Evolutionary conservation across 2,329 filamentous ascomycete genomes (phyloP), one percentile per base, ranked within the genome.

Genomic region (Aaosphaeria pasadenensis): DNA sequence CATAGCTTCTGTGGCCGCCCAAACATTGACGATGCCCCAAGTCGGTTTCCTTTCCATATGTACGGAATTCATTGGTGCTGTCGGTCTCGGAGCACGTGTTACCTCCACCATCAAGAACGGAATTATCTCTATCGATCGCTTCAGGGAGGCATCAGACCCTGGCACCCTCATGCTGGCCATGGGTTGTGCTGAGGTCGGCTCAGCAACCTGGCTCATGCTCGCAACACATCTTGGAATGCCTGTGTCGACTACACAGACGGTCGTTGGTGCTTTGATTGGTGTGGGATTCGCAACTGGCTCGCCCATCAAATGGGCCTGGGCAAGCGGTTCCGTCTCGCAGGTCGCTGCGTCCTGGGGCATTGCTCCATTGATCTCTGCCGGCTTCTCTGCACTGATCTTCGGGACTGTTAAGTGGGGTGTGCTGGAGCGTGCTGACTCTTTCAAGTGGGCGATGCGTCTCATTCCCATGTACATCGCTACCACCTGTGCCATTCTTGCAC

Each of bases 101-200:
- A 79, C 82, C 29, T 78, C 80, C 47, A 85, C 82, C 7, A 84
- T 85, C 63, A 77, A 80, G 51, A 84, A 80, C 57, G 80, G 80
- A 50, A 75, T 85, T 45, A 78, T 85, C 58, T 71, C 74, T 47
- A 74, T 74, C 33, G 52, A 62, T 0, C 69, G 73, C 29, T 85
- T 82, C 60, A 53, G 66, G 0, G 63, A 71, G 1, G 52, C 49
- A 7, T 53, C 45, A 3, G 66, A 75, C 24, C 79, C 82, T 2
- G 74, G 71, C 6, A 64, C 81, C 7, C 74, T 83, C 28, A 82
- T 84, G 78, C 70, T 84, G 3, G 80, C 77, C 28, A 82, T 83
- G 78, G 74, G 77, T 11, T 82, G 78, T 60, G 80, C 79, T 49
- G 71, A 81, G 43, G 64, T 77, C 47, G 72, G 76, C 24, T 81